These are phyloP conservation scores for Bondarzewia mesenterica DNA, from an alignment of 1,284 basidiomycete genomes.

Conservation along the genomic window DNA sequence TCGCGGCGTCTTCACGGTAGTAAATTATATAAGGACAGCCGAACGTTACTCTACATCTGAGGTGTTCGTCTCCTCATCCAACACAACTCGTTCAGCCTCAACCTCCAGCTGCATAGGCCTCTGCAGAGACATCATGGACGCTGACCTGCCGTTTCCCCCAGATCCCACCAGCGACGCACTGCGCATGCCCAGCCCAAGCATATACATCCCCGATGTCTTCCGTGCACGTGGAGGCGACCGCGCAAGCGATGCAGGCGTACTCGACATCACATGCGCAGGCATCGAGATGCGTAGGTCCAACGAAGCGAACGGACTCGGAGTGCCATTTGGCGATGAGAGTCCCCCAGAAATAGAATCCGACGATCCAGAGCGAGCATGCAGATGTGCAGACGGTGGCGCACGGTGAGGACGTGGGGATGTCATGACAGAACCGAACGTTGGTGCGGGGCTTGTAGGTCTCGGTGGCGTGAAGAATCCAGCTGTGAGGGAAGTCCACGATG, in stretches of 20 bases:
- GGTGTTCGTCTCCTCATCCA: not conserved
- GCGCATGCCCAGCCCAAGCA: constrained; percentile 44
- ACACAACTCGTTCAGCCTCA: not conserved
- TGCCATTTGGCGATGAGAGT: not conserved
- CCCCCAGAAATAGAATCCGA: not conserved
- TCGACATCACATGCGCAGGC: constrained; percentile 29
- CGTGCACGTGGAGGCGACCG: constrained; percentile 28
- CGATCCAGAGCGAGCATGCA: constrained; percentile 7
- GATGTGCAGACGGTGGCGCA: constrained; percentile 31
- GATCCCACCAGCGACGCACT: constrained; percentile 18
- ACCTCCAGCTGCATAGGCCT: not conserved
- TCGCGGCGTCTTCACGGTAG: too few species aligned
- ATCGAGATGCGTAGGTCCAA: constrained; percentile 57
- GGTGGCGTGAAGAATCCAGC: constrained; percentile 32
- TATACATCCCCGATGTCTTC: constrained; percentile 53
- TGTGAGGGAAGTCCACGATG: constrained; percentile 54
- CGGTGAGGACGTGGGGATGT: constrained; percentile 49
- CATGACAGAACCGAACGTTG: constrained; percentile 64
- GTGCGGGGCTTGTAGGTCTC: constrained; percentile 30
- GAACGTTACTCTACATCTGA: constrained; percentile 1
- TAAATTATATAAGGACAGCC: too few species aligned
- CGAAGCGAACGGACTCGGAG: constrained; percentile 35
- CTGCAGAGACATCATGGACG: not conserved
- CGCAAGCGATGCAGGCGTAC: constrained; percentile 12
- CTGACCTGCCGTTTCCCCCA: not conserved